phyloP scores from a whole-genome alignment of 768 basidiomycete species.

The Amanita fuliginea region DNA sequence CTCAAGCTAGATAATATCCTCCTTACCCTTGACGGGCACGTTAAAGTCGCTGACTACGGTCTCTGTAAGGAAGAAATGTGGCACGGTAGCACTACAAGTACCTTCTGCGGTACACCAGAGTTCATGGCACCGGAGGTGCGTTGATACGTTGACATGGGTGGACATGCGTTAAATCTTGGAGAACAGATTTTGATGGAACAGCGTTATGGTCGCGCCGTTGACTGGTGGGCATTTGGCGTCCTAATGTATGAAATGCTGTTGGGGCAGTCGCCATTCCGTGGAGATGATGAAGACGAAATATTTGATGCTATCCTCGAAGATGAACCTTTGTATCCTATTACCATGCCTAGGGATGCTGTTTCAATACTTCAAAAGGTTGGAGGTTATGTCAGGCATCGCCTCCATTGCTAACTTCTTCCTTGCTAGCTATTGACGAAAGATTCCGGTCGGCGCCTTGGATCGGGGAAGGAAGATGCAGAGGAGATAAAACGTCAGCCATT shows the following conservation, averaged over 20 bases:
- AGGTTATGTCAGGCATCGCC: neutral
- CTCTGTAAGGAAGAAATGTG: slow-evolving; percentile 99
- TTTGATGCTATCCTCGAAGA: slow-evolving; percentile 99
- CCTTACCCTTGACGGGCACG: slow-evolving; percentile 91
- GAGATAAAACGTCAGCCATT: slow-evolving; percentile 97
- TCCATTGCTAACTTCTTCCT: neutral
- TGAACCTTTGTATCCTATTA: slow-evolving; percentile 96
- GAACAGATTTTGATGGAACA: slow-evolving; percentile 96
- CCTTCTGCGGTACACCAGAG: slow-evolving; percentile 98
- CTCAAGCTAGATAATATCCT: slow-evolving; percentile 97
- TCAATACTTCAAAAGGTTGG: slow-evolving; percentile 87
- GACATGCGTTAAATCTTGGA: slow-evolving; percentile 4
- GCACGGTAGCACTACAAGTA: slow-evolving; percentile 91
- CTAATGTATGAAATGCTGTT: slow-evolving; percentile 98
- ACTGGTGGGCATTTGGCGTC: slow-evolving; percentile 99
- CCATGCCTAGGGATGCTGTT: slow-evolving; percentile 97
- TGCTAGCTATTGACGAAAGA: slow-evolving; percentile 84
- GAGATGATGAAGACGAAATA: slow-evolving; percentile 99
- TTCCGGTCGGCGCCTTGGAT: slow-evolving; percentile 81
- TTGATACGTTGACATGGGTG: slow-evolving; percentile 9
- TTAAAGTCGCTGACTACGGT: slow-evolving; percentile 99
- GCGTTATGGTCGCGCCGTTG: slow-evolving; percentile 95
- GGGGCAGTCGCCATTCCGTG: slow-evolving; percentile 98
- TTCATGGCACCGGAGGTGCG: slow-evolving; percentile 98
- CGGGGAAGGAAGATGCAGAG: slow-evolving; percentile 85